These are phyloP conservation scores for Venturia asperata DNA, from an alignment of 2,329 filamentous ascomycete species.

Conservation along the genomic window DNA sequence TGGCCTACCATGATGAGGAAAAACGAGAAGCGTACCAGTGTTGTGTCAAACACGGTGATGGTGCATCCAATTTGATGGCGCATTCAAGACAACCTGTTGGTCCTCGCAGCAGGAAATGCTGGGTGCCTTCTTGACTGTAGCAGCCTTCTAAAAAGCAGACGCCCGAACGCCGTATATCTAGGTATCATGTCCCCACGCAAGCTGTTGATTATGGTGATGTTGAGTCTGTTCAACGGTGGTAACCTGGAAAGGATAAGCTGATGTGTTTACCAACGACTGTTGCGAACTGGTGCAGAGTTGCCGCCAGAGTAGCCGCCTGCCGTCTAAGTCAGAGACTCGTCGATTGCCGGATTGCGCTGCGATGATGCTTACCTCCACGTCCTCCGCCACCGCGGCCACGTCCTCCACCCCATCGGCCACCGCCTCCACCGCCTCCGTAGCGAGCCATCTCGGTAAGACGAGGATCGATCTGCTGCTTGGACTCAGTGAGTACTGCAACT, in stretches of 20 bases:
- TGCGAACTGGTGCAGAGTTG: conserved; percentile 35
- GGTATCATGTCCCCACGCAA: conserved; percentile 13
- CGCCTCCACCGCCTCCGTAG: conserved; percentile 77
- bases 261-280: conserved; percentile 34
- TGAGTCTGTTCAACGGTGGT: conserved; percentile 8
- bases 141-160: conserved; percentile 8
- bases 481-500: conserved; percentile 83
- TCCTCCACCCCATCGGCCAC: conserved; percentile 61
- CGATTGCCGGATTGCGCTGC: conserved; percentile 13
- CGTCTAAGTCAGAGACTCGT: conserved; percentile 21
- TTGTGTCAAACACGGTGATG: not conserved
- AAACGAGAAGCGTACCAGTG: not conserved
- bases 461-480: conserved; percentile 97
- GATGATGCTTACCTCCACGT: conserved; percentile 38
- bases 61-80: not conserved
- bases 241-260: conserved; percentile 15
- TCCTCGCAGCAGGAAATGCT: not conserved
- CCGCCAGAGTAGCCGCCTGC: conserved; percentile 31
- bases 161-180: conserved; percentile 13
- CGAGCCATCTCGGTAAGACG: conserved; percentile 92
- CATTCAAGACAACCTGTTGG: not conserved
- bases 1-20: not conserved
- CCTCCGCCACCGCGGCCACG: conserved; percentile 58
- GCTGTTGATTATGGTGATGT: not conserved
- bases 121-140: conserved; percentile 4